Conservation (phyloP, 176 grass and related monocot genomes). For the Musa beccarii region DNA sequence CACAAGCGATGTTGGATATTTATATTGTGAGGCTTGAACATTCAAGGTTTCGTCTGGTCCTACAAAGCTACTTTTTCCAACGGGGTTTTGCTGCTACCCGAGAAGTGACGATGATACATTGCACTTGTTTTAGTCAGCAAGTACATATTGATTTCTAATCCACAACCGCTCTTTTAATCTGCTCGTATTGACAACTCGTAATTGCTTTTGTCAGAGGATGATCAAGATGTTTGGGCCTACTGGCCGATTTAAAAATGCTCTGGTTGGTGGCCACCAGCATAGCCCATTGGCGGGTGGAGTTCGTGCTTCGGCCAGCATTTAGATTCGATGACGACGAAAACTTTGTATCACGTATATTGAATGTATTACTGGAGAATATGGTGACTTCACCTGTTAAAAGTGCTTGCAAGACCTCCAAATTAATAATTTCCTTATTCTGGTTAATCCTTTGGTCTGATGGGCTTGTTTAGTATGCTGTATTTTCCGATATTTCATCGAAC, state of each 20-base stretch:
- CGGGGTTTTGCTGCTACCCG: too few relatives aligned
- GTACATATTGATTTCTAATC: too few relatives aligned
- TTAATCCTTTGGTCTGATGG: not conserved
- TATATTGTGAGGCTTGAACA: too few relatives aligned
- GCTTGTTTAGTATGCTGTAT: not conserved
- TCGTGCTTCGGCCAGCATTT: not conserved
- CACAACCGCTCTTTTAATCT: too few relatives aligned
- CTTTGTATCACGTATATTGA: not conserved
- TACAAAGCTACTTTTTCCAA: too few relatives aligned
- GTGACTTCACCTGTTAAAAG: not conserved
- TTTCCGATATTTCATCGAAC: not conserved
- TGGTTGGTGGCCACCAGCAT: not conserved
- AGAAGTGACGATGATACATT: too few relatives aligned
- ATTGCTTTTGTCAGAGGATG: not conserved
- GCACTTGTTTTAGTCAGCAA: too few relatives aligned
- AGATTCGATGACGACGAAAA: not conserved
- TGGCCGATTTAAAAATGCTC: not conserved
- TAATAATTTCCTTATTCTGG: not conserved
- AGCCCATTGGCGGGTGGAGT: not conserved
- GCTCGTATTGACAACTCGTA: not conserved
- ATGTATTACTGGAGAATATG: not conserved
- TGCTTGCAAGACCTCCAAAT: not conserved
- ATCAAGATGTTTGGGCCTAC: not conserved
- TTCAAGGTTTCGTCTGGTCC: too few relatives aligned
- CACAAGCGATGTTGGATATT: too few relatives aligned